Percentiles rank a stretch among this genome's conserved stretches.
Evolutionary conservation across 306 rosid genomes (phyloP).

Genomic region (Calophaca sinica): DNA sequence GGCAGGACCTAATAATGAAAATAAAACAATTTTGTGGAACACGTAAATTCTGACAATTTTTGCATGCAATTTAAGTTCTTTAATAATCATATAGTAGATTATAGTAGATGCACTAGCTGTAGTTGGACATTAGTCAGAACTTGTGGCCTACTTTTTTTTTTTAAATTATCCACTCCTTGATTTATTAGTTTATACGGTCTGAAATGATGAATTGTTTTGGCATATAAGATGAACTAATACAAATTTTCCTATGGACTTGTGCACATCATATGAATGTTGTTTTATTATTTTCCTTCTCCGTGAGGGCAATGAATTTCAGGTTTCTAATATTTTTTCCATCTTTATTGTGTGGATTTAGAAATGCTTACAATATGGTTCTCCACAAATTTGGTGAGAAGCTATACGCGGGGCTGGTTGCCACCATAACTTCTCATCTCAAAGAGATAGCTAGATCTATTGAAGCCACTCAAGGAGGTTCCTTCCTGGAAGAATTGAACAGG

Average conservation of each 20-base stretch:
- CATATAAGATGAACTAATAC: not conserved
- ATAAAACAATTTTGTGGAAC: no score
- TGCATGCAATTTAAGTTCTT: no score
- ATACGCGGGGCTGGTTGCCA: constrained; percentile 70
- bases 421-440: constrained; percentile 75
- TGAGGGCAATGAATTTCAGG: not conserved
- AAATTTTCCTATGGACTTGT: constrained; percentile 10
- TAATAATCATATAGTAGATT: no score
- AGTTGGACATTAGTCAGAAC: no score
- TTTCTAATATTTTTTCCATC: constrained; percentile 27
- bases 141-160: no score
- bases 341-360: constrained; percentile 58
- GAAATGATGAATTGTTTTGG: not conserved
- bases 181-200: constrained; percentile 3
- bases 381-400: constrained; percentile 91
- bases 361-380: constrained; percentile 93
- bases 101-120: no score
- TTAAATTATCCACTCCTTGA: constrained; percentile 13
- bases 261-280: constrained; percentile 1
- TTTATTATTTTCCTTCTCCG: not conserved
- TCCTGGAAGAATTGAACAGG: constrained; percentile 83
- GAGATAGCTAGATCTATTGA: constrained; percentile 76
- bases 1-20: no score
- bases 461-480: constrained; percentile 73
- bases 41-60: no score